Base-by-base conservation (phyloP, 2,329 filamentous ascomycete species). In the Fusarium pseudocircinatum region DNA sequence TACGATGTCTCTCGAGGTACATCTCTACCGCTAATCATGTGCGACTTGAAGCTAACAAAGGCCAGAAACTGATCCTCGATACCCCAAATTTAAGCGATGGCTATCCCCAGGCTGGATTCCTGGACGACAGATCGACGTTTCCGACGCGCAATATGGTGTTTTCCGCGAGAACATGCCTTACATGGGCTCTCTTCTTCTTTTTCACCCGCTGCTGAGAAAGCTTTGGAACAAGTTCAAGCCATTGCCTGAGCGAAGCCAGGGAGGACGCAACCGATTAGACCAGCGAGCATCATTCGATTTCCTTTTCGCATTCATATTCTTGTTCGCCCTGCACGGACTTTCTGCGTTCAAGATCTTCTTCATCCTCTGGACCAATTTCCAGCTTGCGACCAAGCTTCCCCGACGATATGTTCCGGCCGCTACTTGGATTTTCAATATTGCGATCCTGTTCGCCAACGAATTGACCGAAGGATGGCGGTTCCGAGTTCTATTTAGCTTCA, bases 401-500 rank as follows among this genome's bases (percentile, higher is more conserved):
- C 89, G 89, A 67, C 84, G 86, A 34, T 92, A 92, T 74, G 85
- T 97, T 2, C 95, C 95, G 0, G 85, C 85, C 7, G 91, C 88
- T 13, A 97, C 96, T 0, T 99, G 97, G 96, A 82, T 90, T 7
- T 98, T 98, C 85, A 98, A 97, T 78, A 89, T 99, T 62, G 87
- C 86, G 32, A 92, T 91, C 9, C 84, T 99, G 40, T 98, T 99
- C 79, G 91, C 94, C 60, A 99, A 99, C 79, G 96, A 99, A 82
- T 83, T 98, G 11, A 91, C 87, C 58, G 84, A 88, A 53, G 96
- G 96, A 7, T 99, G 97, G 80, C 90, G 81, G 47, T 92, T 94
- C 70, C 88, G 87, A 20, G 85, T 86, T 28, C 86, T 97, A 10
- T 90, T 91, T 4, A 81, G 83, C 47, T 80, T 87, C 52, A 79